Conservation (phyloP, 768 basidiomycete genomes). For the Trichaptum fuscoviolaceum region DNA sequence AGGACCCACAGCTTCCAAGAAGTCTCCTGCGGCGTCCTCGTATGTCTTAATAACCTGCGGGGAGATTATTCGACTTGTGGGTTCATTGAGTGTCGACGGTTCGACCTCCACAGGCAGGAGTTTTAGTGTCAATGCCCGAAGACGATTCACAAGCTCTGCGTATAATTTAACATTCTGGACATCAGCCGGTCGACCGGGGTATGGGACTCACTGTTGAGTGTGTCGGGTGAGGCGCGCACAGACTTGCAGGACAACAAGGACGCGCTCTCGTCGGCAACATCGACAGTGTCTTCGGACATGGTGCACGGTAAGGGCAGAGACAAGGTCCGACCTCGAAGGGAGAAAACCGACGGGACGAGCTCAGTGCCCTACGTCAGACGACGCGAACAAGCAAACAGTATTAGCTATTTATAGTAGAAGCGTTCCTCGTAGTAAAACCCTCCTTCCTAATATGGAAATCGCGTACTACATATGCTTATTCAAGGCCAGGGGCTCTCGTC, state of each 20-base stretch:
- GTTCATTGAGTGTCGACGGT: constrained; percentile 54
- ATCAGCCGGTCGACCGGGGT: neutral
- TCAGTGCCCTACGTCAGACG: neutral
- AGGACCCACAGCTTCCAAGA: constrained; percentile 66
- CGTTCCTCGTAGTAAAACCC: too few relatives aligned
- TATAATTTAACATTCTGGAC: neutral
- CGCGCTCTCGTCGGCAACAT: constrained; percentile 33
- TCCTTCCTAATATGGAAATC: too few relatives aligned
- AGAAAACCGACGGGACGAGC: neutral
- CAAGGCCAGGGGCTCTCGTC: neutral
- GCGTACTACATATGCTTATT: too few relatives aligned
- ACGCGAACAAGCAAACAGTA: neutral
- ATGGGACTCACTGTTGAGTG: constrained; percentile 59
- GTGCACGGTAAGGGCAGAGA: neutral
- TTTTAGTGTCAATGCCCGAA: constrained; percentile 67
- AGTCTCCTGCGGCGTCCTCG: constrained; percentile 80
- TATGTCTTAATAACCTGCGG: constrained; percentile 75
- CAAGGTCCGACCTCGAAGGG: constrained; percentile 2
- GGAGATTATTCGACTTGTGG: constrained; percentile 82
- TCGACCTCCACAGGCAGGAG: constrained; percentile 83
- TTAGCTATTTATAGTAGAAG: too few relatives aligned
- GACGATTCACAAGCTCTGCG: constrained; percentile 73
- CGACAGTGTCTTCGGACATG: constrained; percentile 22
- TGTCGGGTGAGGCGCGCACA: constrained; percentile 59
- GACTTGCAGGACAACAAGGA: constrained; percentile 42